Percentiles rank a stretch among this genome's conserved stretches.
These are phyloP conservation scores for Oryza longistaminata DNA, from an alignment of 176 grass and related monocot species.

Conservation along the genomic window DNA sequence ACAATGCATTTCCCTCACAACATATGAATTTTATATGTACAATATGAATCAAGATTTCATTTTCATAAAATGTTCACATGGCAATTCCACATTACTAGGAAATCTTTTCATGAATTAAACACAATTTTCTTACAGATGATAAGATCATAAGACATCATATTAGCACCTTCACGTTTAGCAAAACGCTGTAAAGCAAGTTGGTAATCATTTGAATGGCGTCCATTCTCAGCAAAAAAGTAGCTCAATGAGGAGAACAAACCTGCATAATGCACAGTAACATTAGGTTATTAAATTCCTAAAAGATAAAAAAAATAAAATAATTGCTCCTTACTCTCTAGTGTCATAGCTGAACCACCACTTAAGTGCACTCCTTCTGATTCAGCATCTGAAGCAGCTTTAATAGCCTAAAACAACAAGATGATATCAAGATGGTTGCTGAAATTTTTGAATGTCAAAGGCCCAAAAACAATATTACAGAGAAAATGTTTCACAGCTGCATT, in stretches of 20 bases:
- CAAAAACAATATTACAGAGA: not conserved
- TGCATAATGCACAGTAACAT: slow-evolving; percentile 42
- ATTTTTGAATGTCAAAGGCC: not conserved
- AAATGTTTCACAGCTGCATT: not conserved
- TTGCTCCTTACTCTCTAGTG: slow-evolving; percentile 70
- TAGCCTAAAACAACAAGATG: slow-evolving; percentile 56
- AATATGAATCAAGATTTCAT: not conserved
- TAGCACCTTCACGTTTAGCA: slow-evolving; percentile 72
- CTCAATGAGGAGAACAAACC: slow-evolving; percentile 90
- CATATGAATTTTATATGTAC: not conserved
- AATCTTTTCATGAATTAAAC: slow-evolving; percentile 6
- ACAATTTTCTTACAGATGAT: not conserved
- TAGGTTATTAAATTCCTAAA: slow-evolving; percentile 28
- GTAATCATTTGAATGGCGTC: slow-evolving; percentile 68
- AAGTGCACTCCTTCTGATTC: slow-evolving; percentile 65
- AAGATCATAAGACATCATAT: slow-evolving; percentile 20
- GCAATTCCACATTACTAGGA: not conserved
- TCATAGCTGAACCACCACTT: slow-evolving; percentile 63
- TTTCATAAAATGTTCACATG: not conserved
- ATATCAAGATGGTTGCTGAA: slow-evolving; percentile 12
- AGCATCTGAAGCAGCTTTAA: slow-evolving; percentile 80
- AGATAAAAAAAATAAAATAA: slow-evolving; percentile 16
- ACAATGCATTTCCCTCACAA: not conserved
- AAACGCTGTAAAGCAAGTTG: slow-evolving; percentile 84
- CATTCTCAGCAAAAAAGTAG: slow-evolving; percentile 68